phyloP scores from a whole-genome alignment of 768 basidiomycete genomes.

The Suillus discolor region DNA sequence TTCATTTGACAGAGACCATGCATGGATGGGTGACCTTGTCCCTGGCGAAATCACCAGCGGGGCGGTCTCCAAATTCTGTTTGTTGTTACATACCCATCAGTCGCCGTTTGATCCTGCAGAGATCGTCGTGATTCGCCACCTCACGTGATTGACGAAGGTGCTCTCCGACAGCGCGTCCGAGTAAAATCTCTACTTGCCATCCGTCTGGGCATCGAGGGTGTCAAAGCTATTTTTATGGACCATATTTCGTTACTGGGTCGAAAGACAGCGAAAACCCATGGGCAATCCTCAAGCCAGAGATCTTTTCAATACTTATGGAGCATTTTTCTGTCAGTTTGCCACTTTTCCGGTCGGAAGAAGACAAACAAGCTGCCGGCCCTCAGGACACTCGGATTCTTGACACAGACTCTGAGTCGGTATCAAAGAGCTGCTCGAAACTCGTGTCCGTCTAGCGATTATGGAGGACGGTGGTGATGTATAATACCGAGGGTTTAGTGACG shows the following conservation, averaged over 20 bases:
- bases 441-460: slow-evolving; percentile 96
- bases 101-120: too few species aligned
- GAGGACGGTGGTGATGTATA: slow-evolving; percentile 99
- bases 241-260: slow-evolving; percentile 96
- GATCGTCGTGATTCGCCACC: too few species aligned
- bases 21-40: too few species aligned
- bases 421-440: slow-evolving; percentile 93
- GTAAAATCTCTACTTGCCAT: slow-evolving; percentile 29
- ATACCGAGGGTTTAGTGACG: slow-evolving; percentile 87
- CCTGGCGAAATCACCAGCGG: too few species aligned
- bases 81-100: too few species aligned
- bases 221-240: slow-evolving; percentile 60
- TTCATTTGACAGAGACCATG: too few species aligned
- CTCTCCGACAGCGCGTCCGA: too few species aligned
- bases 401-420: slow-evolving; percentile 96
- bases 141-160: too few species aligned
- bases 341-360: slow-evolving; percentile 83
- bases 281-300: slow-evolving; percentile 93
- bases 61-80: too few species aligned
- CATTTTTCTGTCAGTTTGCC: slow-evolving; percentile 90
- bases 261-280: slow-evolving; percentile 86
- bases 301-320: slow-evolving; percentile 96
- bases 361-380: slow-evolving; percentile 79
- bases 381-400: slow-evolving; percentile 94
- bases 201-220: too few species aligned